Evolutionary conservation across 2,329 filamentous ascomycete species (phyloP), one percentile per base, ranked within the genome.

Genomic region (Bipolaris victoriae): DNA sequence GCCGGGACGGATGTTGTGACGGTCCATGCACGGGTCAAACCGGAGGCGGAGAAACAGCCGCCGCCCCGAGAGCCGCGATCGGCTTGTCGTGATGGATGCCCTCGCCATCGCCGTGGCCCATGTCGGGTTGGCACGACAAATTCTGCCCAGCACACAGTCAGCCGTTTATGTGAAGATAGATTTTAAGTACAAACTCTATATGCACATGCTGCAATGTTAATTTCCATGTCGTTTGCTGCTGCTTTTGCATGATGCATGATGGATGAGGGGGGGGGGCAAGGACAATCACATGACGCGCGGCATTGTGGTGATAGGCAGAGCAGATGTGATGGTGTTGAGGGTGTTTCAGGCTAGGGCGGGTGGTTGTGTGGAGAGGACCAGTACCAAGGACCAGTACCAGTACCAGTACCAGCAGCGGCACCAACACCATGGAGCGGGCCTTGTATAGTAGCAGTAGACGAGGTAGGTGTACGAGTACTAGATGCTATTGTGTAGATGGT

Each of bases 291-390:
- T 58, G 57, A 58, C 37, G 40, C 35, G 11, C 35, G 11, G 16
- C 20, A 41, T 39, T 11, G 40, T 31, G 29, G 44, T 33, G 44
- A 39, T 49, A 36, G 22, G 39, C 2, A 29, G 45, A 55, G 58
- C 56, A 16, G 62, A 65, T 58, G 63, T 72, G 69, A 69, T 73
- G 69, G 70, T 73, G 70, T 72, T 72, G 70, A 72, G 63, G 56
- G 58, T 62, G 69, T 72, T 73, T 72, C 69, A 70, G 39, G 64
- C 64, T 61, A 62, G 64, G 65, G 62, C 22, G 51, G 43, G 52
- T 26, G 29, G 29, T 36, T 49, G 49, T 54, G 55, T 57, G 50
- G 55, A 57, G 55, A 45, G 55, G 52, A 10, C 26, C 26, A 29
- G 9, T 29, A 26, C 24, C 24, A 26, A 9, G 6, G 0, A 29